A percentile compares a stretch with the other conserved stretches of the same genome.
Evolutionary conservation across 1,139 yeast genomes (phyloP).

Genomic region (Saccharomycopsis hybrid): DNA sequence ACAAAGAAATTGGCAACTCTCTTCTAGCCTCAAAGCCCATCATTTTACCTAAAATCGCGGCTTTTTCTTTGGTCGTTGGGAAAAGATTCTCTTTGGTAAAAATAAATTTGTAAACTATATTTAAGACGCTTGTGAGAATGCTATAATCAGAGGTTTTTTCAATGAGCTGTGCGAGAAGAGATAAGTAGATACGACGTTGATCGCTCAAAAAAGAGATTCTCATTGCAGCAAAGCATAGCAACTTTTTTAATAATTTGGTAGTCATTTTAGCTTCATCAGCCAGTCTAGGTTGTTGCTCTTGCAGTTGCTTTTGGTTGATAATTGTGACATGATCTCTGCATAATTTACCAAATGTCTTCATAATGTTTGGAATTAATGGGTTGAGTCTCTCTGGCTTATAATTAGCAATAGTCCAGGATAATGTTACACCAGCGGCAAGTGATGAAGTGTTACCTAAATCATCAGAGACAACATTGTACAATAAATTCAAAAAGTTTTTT

Average conservation of each 20-base stretch:
- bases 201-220: constrained; percentile 85
- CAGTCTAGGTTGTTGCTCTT: constrained; percentile 31
- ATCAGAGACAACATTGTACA: constrained; percentile 70
- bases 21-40: constrained; percentile 86
- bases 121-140: constrained; percentile 68
- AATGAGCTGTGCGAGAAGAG: constrained; percentile 80
- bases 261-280: constrained; percentile 76
- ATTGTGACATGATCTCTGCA: constrained; percentile 84
- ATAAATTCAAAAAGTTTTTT: constrained; percentile 52
- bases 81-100: constrained; percentile 76
- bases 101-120: constrained; percentile 83
- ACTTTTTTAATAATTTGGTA: constrained; percentile 66
- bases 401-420: constrained; percentile 77
- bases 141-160: constrained; percentile 81
- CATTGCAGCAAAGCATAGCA: constrained; percentile 69
- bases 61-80: constrained; percentile 95
- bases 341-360: constrained; percentile 82
- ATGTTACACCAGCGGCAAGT: constrained; percentile 83
- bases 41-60: constrained; percentile 91
- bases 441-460: constrained; percentile 79
- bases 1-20: constrained; percentile 54
- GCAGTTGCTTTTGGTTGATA: constrained; percentile 34
- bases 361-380: constrained; percentile 62
- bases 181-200: constrained; percentile 81
- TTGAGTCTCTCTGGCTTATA: constrained; percentile 71